Percentiles rank a stretch among this genome's conserved stretches.
These are phyloP conservation scores for Hippophae gyantsensis DNA, from an alignment of 306 rosid genomes.

Conservation along the genomic window DNA sequence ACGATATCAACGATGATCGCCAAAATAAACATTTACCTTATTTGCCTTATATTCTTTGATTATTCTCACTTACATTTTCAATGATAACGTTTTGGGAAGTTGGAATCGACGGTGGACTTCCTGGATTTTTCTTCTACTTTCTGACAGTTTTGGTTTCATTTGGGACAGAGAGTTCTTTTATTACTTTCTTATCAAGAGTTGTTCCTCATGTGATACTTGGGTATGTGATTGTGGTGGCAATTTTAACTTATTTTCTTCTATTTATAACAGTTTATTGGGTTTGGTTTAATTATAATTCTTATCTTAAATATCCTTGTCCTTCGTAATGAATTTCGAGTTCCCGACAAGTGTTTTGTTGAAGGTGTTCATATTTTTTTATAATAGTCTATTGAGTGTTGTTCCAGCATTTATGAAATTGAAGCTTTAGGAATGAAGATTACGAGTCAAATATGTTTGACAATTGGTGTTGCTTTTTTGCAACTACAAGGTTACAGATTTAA, in stretches of 20 bases:
- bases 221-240: slow-evolving; percentile 74
- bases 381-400: slow-evolving; percentile 41
- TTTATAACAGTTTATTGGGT: slow-evolving; percentile 83
- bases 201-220: slow-evolving; percentile 98
- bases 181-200: slow-evolving; percentile 72
- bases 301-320: slow-evolving; percentile 44
- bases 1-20: too few species aligned
- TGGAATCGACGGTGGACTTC: slow-evolving; percentile 70
- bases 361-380: slow-evolving; percentile 88
- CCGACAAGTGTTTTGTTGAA: slow-evolving; percentile 53
- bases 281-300: slow-evolving; percentile 81
- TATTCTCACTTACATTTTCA: slow-evolving; percentile 50
- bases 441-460: slow-evolving; percentile 65
- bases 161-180: slow-evolving; percentile 92
- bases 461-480: slow-evolving; percentile 52
- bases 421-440: slow-evolving; percentile 55
- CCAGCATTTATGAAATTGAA: slow-evolving; percentile 41
- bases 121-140: slow-evolving; percentile 60
- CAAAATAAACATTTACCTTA: slow-evolving; percentile 2
- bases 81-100: slow-evolving; percentile 76
- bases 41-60: slow-evolving; percentile 41
- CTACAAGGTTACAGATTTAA: slow-evolving; percentile 63
- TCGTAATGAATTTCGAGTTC: slow-evolving; percentile 58
- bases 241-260: slow-evolving; percentile 67
- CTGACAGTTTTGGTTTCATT: slow-evolving; percentile 55